Evolutionary conservation across 176 grass and related monocot genomes (phyloP).

Genomic region (Tillandsia fasciculata): DNA sequence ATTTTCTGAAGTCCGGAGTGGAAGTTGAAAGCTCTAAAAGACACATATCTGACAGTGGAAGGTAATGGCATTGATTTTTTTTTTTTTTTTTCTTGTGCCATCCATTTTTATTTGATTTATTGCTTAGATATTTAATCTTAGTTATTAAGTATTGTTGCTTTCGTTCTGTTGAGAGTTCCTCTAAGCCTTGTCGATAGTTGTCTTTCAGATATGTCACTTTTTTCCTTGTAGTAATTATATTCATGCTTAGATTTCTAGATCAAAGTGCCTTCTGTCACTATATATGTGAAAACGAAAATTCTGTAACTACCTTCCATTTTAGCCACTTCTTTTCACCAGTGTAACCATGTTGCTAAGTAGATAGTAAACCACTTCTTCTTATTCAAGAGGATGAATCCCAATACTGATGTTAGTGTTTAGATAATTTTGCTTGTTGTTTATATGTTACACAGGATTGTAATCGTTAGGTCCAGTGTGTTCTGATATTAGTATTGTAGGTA

Average conservation of each 20-base stretch:
- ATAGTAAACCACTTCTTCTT: not conserved
- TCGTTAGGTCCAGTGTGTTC: not conserved
- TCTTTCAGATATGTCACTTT: not conserved
- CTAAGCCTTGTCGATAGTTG: not conserved
- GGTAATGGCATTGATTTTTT: conserved; percentile 25
- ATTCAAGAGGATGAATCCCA: no score
- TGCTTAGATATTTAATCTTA: not conserved
- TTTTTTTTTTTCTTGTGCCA: not conserved
- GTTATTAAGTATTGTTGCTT: not conserved
- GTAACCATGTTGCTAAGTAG: not conserved
- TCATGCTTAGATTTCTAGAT: no score
- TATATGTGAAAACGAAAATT: not conserved
- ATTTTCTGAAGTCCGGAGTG: conserved; percentile 71
- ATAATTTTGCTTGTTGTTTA: no score
- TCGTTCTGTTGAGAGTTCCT: not conserved
- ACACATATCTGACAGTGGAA: conserved; percentile 38
- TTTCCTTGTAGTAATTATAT: not conserved
- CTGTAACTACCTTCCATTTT: not conserved
- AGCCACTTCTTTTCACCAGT: not conserved
- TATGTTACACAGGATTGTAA: no score
- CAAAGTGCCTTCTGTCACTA: no score
- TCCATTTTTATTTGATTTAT: not conserved
- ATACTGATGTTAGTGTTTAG: no score
- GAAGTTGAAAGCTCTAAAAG: conserved; percentile 52
- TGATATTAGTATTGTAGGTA: not conserved